Evolutionary conservation across 495 filamentous ascomycete genomes (phyloP).

Genomic region (Podospora australis): DNA sequence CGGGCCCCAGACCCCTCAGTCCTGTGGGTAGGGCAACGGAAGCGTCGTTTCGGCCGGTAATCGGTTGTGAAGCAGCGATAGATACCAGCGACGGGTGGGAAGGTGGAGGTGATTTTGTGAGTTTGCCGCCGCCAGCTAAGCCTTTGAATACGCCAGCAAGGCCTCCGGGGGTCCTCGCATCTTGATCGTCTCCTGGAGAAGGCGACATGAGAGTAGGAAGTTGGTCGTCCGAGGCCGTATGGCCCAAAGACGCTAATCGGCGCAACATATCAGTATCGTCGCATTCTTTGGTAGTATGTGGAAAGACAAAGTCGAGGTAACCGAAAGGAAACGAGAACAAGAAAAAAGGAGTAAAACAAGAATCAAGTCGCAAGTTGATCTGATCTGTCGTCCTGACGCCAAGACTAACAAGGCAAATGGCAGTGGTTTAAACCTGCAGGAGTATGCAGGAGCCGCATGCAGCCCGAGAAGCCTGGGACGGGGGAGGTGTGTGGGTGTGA

Average conservation of each 20-base stretch:
- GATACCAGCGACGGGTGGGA: constrained; percentile 19
- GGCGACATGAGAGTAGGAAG: constrained; percentile 45
- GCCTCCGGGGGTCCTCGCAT: constrained; percentile 40
- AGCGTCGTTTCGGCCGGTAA: constrained; percentile 29
- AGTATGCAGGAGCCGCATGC: constrained; percentile 32
- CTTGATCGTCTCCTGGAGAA: constrained; percentile 48
- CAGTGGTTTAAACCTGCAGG: constrained; percentile 13
- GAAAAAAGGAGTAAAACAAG: background rate
- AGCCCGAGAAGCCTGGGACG: constrained; percentile 11
- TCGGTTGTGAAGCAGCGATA: constrained; percentile 11
- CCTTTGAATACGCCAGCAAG: constrained; percentile 53
- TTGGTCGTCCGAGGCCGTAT: constrained; percentile 32
- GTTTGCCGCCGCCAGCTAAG: constrained; percentile 41
- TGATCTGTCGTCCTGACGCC: constrained; percentile 10
- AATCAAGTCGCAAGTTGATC: background rate
- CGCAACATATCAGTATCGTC: constrained; percentile 38
- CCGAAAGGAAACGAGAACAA: background rate
- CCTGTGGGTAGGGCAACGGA: constrained; percentile 14
- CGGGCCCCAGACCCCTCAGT: constrained; percentile 30
- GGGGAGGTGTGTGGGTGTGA: constrained; percentile 4
- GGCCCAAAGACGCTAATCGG: constrained; percentile 39
- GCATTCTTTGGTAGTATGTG: constrained; percentile 1
- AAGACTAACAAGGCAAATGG: constrained; percentile 12
- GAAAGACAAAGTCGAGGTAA: background rate
- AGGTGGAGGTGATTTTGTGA: constrained; percentile 37